Base-by-base conservation (phyloP, 2,329 filamentous ascomycete genomes). In the Leptographium wingfieldii region DNA sequence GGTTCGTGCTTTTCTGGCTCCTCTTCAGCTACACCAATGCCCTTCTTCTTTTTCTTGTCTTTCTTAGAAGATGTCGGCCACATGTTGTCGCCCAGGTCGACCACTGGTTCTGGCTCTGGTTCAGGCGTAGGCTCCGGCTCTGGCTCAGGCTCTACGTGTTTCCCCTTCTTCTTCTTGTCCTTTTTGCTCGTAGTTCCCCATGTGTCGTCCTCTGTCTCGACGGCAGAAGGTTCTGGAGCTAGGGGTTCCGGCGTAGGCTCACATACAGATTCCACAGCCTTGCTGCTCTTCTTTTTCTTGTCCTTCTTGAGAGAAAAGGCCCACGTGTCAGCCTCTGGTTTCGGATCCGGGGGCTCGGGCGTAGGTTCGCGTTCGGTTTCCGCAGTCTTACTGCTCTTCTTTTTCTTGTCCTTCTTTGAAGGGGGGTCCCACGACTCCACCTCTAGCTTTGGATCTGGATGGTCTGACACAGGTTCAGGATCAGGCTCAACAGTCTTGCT, bases 31-130 rank as follows among this genome's bases (percentile, higher is more conserved):
- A 60, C 51, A 6, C 40, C 25, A 10, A 43, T 33, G 16, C 9
- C 56, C 35, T 62, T 62, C 66, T 76, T 71, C 67, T 74, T 69
- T 66, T 76, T 69, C 67, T 76, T 71, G 68, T 35, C 48, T 19
- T 58, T 54, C n/a, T 57, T 56, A 2, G 54, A 31, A 56, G 53
- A 40, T 12, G 11, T 27, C 11, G 35, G 16, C 53, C 53, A 55
- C n/a, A 38, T 25, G 35, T 22, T 40, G 22, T 56, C 54, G 12
- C 33, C 35, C n/a, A 16, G 25, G 12, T 46, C 56, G 2, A 33
- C 40, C 6, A 19, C 31, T 25, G 46, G 43, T n/a, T 49, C 56
- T 40, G 38, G 49, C 22, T 54, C 57, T 11, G 46, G 46, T 38
- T 64, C 64, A 2, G 59, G 64, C 65, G 43, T 16, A 7, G 43